Percentiles rank a stretch among this genome's conserved stretches.
These are phyloP conservation scores for Osmozyma mogii DNA, from an alignment of 805 yeast species.

Conservation along the genomic window DNA sequence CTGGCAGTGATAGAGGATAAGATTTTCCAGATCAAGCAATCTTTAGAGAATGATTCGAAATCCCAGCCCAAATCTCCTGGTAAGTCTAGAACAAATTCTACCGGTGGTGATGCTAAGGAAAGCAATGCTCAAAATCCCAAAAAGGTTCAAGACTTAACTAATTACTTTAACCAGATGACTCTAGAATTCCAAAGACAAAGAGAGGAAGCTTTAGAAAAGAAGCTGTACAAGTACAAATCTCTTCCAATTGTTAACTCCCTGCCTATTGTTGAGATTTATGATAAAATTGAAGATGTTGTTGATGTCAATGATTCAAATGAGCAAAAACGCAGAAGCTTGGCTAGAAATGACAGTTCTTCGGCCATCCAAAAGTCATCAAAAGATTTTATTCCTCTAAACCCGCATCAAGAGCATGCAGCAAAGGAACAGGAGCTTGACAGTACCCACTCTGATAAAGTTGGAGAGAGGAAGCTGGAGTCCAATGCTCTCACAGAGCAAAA, in stretches of 20 bases:
- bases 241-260: constrained; percentile 63
- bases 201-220: constrained; percentile 57
- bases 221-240: constrained; percentile 58
- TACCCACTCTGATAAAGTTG: too few relatives aligned
- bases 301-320: constrained; percentile 37
- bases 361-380: too few relatives aligned
- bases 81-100: constrained; percentile 4
- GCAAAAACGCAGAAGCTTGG: too few relatives aligned
- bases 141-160: constrained; percentile 57
- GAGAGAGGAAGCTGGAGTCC: too few relatives aligned
- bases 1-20: constrained; percentile 13
- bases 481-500: too few relatives aligned
- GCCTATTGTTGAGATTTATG: constrained; percentile 87
- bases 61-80: constrained; percentile 7
- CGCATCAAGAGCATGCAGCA: too few relatives aligned
- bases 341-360: too few relatives aligned
- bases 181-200: constrained; percentile 86
- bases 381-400: too few relatives aligned
- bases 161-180: constrained; percentile 64
- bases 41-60: constrained; percentile 11
- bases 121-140: constrained; percentile 9
- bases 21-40: constrained; percentile 12
- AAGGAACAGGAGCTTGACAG: too few relatives aligned
- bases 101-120: not conserved
- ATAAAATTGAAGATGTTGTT: constrained; percentile 83